Base-by-base conservation (phyloP, 768 basidiomycete genomes). In the Boletus pseudopeckii region DNA sequence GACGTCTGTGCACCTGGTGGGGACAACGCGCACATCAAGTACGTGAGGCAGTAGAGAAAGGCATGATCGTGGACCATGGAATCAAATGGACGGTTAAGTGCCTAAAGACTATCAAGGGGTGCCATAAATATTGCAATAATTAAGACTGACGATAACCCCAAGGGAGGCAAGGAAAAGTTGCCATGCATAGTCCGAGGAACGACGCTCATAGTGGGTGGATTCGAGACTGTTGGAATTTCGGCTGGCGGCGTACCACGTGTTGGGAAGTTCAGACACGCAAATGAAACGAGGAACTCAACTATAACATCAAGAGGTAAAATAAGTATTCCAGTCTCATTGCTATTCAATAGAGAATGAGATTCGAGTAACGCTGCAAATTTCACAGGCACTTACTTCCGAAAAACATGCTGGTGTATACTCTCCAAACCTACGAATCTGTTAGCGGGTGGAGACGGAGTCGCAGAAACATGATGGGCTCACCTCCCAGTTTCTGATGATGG, bases 111-210 rank as follows among this genome's bases (percentile, higher is more conserved):
- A 8, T 50, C 28, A 17, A 37, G 37, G 14, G 3, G 7, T 8
- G 48, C 5, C 57, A 51, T 22, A 40, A 59, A 11, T 50, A 50
- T 20, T 24, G 11, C 7, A 10, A 26, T 4, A 20, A 17, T 36
- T 20, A 13, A 17, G 22, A 74, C 85, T 54, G 67, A 91, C 88
- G 32, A 90, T 71, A 34, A 92, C 84, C 11, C 73, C 72, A 28
- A 70, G 69, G 39, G 76, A 71, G 9, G 84, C 80, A 47, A 84
- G 69, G 54, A 83, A 64, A 15, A 85, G 75, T 60, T 92, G 89
- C 80, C 84, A 92, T 17, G 87, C 88, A 42, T 87, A 79, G 70
- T 93, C 90, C 3, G 88, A 80, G 0, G 88, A 87, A 45, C 80
- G 79, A 5, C 74, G 68, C 0, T 66, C 57, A 63, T 82, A 93